Conservation (phyloP, 75 land plant species). For the Selaginella moellendorffii region DNA sequence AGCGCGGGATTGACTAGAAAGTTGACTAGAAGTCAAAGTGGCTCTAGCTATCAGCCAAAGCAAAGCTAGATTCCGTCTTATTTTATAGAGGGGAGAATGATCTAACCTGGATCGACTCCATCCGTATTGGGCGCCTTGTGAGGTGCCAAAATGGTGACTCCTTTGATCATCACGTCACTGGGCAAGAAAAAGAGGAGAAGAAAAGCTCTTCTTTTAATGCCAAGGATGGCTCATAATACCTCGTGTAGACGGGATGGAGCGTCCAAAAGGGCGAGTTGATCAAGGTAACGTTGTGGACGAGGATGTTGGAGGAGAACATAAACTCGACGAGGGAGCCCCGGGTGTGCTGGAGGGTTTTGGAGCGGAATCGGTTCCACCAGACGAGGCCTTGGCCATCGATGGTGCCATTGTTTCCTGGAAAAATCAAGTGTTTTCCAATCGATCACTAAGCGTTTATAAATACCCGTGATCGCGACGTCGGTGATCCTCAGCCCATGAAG, state of each 20-base stretch:
- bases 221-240: too few species aligned
- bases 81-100: too few species aligned
- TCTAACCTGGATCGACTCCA: constrained; percentile 12
- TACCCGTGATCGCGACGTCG: constrained; percentile 3
- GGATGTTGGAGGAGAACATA: constrained; percentile 39
- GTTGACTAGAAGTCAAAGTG: too few species aligned
- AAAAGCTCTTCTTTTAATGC: not conserved
- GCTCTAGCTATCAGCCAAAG: not conserved
- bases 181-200: not conserved
- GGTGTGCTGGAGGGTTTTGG: constrained; percentile 36
- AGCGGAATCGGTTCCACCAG: constrained; percentile 57
- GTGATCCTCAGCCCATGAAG: not conserved
- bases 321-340: constrained; percentile 65
- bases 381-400: constrained; percentile 71
- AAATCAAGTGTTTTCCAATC: not conserved
- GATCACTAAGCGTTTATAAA: not conserved
- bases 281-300: constrained; percentile 56
- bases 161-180: not conserved
- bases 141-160: not conserved
- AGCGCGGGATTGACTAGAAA: not conserved
- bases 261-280: constrained; percentile 71
- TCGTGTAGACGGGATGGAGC: constrained; percentile 80
- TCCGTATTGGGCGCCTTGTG: constrained; percentile 11
- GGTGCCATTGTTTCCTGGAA: constrained; percentile 29
- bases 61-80: not conserved